Evolutionary conservation across 805 yeast genomes (phyloP), one percentile per base, ranked within the genome.

Genomic region (Lachancea quebecensis): DNA sequence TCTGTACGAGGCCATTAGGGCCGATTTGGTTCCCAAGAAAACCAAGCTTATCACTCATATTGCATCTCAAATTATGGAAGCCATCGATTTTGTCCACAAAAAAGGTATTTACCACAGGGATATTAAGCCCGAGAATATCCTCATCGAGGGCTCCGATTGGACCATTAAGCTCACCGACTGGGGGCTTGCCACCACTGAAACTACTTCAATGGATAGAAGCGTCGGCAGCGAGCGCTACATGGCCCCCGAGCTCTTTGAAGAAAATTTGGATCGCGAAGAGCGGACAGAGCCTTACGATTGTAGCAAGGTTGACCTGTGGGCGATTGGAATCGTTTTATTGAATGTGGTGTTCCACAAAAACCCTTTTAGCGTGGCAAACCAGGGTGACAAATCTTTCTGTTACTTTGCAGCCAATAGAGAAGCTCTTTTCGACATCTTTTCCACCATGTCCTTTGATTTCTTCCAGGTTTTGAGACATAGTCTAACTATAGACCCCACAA

Each of bases 241-340:
- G 97, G 95, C 96, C 0, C 97, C 97, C 1, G 97, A 89, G 60
- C 67, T 88, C 46, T 82, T 88, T 59, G 95, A 88, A 42, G 54
- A 59, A 7, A 64, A 65, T 54, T 48, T 62, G 33, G 68, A 64
- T 45, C 42, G 57, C 32, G 62, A 65, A 27, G 68, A 69, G 38
- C 63, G 66, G 36, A 66, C 78, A 40, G 77, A 76, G 31, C 69
- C 73, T 36, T 90, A 89, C 62, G 84, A 83, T 55, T 87, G 95
- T 8, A 79, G 81, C 16, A 82, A 85, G 63, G 82, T 85, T 41
- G 96, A 89, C 66, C 71, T 89, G 40, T 89, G 97, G 97, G 81
- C 96, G 0, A 67, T 85, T 48, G 97, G 96, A 27, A 80, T 89
- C 47, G 85, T 88, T 38, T 70, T 89, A 47, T 68, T 89, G 56